Conservation (phyloP, 2,329 filamentous ascomycete species). For the Fulvia fulva region DNA sequence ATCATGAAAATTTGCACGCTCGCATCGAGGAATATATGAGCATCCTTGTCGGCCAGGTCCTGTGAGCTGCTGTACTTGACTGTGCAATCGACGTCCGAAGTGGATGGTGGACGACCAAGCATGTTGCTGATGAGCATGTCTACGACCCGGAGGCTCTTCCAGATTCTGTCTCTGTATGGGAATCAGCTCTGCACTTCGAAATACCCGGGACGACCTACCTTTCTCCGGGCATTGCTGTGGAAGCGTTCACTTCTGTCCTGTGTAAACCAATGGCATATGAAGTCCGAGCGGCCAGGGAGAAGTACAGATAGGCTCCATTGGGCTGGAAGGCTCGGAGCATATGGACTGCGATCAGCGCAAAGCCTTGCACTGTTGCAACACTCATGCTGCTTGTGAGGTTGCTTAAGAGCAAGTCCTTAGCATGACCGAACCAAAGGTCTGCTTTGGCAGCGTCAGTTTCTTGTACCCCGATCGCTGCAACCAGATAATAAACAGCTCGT, state of each 20-base stretch:
- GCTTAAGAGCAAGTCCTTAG: slow-evolving; percentile 43
- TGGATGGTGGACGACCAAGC: slow-evolving; percentile 51
- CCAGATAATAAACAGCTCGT: slow-evolving; percentile 49
- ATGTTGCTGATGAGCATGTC: slow-evolving; percentile 51
- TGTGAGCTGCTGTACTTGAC: slow-evolving; percentile 34
- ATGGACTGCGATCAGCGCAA: slow-evolving; percentile 49
- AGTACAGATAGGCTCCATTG: slow-evolving; percentile 40
- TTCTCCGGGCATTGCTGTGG: slow-evolving; percentile 37
- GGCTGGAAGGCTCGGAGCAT: slow-evolving; percentile 51
- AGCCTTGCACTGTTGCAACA: slow-evolving; percentile 50
- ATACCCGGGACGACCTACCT: neutral
- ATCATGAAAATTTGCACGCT: slow-evolving; percentile 47
- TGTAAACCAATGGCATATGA: slow-evolving; percentile 53
- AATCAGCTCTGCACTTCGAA: neutral
- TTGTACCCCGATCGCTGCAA: slow-evolving; percentile 49
- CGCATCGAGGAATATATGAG: slow-evolving; percentile 32
- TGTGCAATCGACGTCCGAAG: slow-evolving; percentile 49
- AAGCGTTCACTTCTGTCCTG: slow-evolving; percentile 49
- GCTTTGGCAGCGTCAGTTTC: slow-evolving; percentile 40
- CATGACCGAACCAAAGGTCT: slow-evolving; percentile 47
- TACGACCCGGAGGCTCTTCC: slow-evolving; percentile 51
- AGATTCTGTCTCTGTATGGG: slow-evolving; percentile 43
- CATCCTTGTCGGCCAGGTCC: slow-evolving; percentile 24
- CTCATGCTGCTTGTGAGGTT: slow-evolving; percentile 49
- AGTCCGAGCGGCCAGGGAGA: slow-evolving; percentile 45